Conservation (phyloP, 441 rosid species). For the Isatis lusitanica region DNA sequence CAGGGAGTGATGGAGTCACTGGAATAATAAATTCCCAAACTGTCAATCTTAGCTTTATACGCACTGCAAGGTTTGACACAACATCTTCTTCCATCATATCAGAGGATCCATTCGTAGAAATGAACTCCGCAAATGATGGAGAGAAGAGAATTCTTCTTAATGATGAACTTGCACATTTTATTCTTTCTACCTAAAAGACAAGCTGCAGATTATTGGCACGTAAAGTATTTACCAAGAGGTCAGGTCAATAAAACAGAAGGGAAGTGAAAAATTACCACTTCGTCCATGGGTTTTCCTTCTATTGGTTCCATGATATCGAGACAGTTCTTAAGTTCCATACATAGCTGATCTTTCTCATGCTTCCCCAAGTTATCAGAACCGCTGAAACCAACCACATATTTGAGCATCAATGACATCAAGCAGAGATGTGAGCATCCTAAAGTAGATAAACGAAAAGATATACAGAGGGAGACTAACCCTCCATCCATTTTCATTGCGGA, state of each 20-base stretch:
- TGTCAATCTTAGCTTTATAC: slow-evolving; percentile 76
- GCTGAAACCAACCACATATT: slow-evolving; percentile 44
- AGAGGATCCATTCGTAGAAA: slow-evolving; percentile 73
- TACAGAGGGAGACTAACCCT: slow-evolving; percentile 46
- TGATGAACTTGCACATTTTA: slow-evolving; percentile 71
- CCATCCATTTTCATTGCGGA: slow-evolving; percentile 68
- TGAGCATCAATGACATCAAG: slow-evolving; percentile 11
- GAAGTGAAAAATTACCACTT: slow-evolving; percentile 56
- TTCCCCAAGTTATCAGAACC: slow-evolving; percentile 51
- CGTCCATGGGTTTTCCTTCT: slow-evolving; percentile 72
- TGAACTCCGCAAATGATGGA: slow-evolving; percentile 83
- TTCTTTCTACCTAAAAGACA: slow-evolving; percentile 75
- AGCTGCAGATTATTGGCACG: slow-evolving; percentile 38
- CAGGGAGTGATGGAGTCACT: slow-evolving; percentile 86
- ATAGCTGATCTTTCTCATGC: slow-evolving; percentile 69
- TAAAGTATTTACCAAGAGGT: neutral
- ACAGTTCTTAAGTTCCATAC: slow-evolving; percentile 66
- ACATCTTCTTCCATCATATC: slow-evolving; percentile 97
- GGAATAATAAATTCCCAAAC: slow-evolving; percentile 95
- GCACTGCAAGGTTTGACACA: slow-evolving; percentile 74
- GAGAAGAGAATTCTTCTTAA: slow-evolving; percentile 82
- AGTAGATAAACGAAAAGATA: slow-evolving; percentile 1
- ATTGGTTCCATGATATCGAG: slow-evolving; percentile 72
- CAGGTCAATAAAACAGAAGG: neutral
- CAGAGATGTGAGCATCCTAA: neutral